Evolutionary conservation across 768 basidiomycete genomes (phyloP).

Genomic region (Neoboletus subvelutipes): DNA sequence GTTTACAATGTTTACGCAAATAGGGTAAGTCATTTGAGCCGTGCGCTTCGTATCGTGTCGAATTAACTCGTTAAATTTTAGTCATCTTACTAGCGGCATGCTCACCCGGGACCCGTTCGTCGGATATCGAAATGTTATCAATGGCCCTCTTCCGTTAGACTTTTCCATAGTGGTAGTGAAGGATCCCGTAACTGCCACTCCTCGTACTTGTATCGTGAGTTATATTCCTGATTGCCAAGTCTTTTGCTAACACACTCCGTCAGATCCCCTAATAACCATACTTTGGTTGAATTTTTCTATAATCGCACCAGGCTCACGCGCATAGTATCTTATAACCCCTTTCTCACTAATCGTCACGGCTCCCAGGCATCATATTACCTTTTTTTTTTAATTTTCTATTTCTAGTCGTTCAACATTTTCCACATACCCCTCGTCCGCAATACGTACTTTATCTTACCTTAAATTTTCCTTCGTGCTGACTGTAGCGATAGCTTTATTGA

Average conservation of each 20-base stretch:
- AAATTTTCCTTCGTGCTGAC: neutral
- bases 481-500: conserved; percentile 22
- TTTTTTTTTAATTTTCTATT: conserved; percentile 1
- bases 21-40: conserved; percentile 4
- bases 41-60: neutral
- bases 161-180: neutral
- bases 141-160: neutral
- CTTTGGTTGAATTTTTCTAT: neutral
- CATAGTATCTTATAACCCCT: neutral
- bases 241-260: neutral
- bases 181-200: neutral
- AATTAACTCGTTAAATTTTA: neutral
- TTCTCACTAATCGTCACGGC: neutral
- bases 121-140: neutral
- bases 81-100: neutral
- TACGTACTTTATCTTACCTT: conserved; percentile 1
- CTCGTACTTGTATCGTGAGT: conserved; percentile 1
- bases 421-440: neutral
- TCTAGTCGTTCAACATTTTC: neutral
- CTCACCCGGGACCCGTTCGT: neutral
- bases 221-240: neutral
- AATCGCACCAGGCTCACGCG: neutral
- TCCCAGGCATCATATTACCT: neutral
- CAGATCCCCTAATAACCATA: conserved; percentile 4
- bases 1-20: conserved; percentile 1